Evolutionary conservation across 805 yeast species (phyloP), one percentile per base, ranked within the genome.

Genomic region (Ogataea pini): DNA sequence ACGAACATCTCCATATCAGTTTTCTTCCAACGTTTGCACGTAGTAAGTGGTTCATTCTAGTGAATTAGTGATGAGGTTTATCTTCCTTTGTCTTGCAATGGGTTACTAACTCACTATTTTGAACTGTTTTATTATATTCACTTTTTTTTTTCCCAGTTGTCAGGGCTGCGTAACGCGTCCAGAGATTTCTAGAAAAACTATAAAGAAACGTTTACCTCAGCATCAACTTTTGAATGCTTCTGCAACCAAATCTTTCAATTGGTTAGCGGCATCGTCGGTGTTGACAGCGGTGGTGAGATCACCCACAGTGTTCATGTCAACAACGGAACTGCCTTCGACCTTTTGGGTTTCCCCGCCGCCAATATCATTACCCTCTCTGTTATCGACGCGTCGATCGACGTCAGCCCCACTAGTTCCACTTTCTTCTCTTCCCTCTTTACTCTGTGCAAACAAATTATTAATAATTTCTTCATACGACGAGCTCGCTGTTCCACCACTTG

Each of bases 231-330:
- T 61, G 50, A 65, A 65, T 1, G 70, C 70, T 39, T 65, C 65
- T 0, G 70, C 69, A 38, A 65, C 70, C 33, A 65, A 55, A 40
- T 65, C 63, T 25, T 65, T 65, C 33, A 65, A 51, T 45, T 64
- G 68, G 31, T 62, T 58, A 1, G 64, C 58, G 14, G 61, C 68
- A 28, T 51, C 56, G 18, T 55, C 59, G 9, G 55, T 53, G 36
- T 50, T 12, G 17, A 31, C 34, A 4, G 18, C 17, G 7, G 6
- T 14, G 17, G 16, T 8, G 4, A 31, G 17, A n/a, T 31, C 18
- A 8, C 18, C 34, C 8, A 13, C 34, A 31, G n/a, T n/a, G n/a
- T n/a, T n/a, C n/a, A 31, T 6, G 4, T 13, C 18, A n/a, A 16
- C 34, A 28, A n/a, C n/a, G n/a, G n/a, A n/a, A n/a, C n/a, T n/a